Conservation (phyloP, 108 stramenopile species). For the Cyclotella baltica region DNA sequence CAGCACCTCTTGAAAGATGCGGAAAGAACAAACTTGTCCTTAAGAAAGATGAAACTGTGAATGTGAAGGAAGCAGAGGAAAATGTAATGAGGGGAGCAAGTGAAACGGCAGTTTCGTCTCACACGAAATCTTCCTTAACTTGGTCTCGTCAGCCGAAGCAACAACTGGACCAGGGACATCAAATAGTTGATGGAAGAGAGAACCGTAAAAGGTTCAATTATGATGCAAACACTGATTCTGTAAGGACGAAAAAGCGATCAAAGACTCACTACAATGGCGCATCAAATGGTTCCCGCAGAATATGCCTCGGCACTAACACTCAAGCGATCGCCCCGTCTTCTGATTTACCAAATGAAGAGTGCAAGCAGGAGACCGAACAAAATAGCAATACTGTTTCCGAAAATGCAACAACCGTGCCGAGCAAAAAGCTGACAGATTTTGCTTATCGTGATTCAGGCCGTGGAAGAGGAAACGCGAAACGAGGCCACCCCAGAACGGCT, state of each 20-base stretch:
- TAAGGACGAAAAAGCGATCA: not conserved
- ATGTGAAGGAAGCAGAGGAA: not conserved
- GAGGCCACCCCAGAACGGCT: constrained; percentile 8
- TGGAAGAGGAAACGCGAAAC: constrained; percentile 23
- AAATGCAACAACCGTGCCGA: not conserved
- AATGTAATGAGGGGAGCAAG: not conserved
- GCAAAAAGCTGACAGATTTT: constrained; percentile 66
- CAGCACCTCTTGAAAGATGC: not conserved
- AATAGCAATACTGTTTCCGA: not conserved
- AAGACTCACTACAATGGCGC: not conserved
- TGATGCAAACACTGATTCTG: not conserved
- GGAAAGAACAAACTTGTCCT: constrained; percentile 15
- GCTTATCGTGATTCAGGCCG: constrained; percentile 62
- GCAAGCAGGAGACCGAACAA: not conserved
- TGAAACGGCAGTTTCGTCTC: not conserved
- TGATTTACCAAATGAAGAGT: not conserved
- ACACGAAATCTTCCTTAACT: not conserved
- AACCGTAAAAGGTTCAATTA: too few relatives aligned
- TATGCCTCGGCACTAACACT: not conserved
- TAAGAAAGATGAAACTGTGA: constrained; percentile 5
- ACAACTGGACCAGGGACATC: not conserved
- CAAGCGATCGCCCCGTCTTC: not conserved
- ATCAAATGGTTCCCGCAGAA: constrained; percentile 2
- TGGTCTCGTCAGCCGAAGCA: constrained; percentile 13
- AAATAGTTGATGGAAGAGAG: not conserved